Evolutionary conservation across 1,139 yeast species (phyloP).

Genomic region (Pichia inconspicua): DNA sequence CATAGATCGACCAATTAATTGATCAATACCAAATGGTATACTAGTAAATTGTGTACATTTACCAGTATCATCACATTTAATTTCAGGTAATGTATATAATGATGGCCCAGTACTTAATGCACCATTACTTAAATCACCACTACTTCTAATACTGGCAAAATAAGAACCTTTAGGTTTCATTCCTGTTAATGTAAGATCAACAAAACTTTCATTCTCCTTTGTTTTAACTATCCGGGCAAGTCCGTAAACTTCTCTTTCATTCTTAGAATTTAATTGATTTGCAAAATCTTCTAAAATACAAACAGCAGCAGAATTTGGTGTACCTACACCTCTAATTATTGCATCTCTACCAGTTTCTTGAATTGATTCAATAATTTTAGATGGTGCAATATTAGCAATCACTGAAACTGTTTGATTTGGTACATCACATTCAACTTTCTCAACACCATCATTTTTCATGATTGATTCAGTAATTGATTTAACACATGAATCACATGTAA

Average conservation of each 20-base stretch:
- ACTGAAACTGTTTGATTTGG: slow-evolving; percentile 52
- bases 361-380: slow-evolving; percentile 54
- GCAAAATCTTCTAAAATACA: slow-evolving; percentile 75
- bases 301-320: slow-evolving; percentile 84
- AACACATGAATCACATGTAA: slow-evolving; percentile 68
- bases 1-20: slow-evolving; percentile 75
- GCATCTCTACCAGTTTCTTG: slow-evolving; percentile 79
- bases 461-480: slow-evolving; percentile 50
- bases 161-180: slow-evolving; percentile 48
- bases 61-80: slow-evolving; percentile 27
- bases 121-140: slow-evolving; percentile 74
- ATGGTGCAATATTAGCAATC: slow-evolving; percentile 61
- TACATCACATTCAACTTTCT: slow-evolving; percentile 46
- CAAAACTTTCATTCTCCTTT: slow-evolving; percentile 40
- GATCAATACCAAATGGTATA: slow-evolving; percentile 48
- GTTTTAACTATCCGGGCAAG: slow-evolving; percentile 81
- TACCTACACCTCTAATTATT: slow-evolving; percentile 85
- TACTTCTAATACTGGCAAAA: slow-evolving; percentile 57
- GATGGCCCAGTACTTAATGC: slow-evolving; percentile 59
- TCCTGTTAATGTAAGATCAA: slow-evolving; percentile 77
- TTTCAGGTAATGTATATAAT: slow-evolving; percentile 37
- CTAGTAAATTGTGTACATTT: slow-evolving; percentile 59
- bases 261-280: slow-evolving; percentile 7
- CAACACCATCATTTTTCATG: slow-evolving; percentile 39
- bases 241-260: slow-evolving; percentile 69